Evolutionary conservation across 768 basidiomycete species (phyloP).

Genomic region (Kwoniella europaea): DNA sequence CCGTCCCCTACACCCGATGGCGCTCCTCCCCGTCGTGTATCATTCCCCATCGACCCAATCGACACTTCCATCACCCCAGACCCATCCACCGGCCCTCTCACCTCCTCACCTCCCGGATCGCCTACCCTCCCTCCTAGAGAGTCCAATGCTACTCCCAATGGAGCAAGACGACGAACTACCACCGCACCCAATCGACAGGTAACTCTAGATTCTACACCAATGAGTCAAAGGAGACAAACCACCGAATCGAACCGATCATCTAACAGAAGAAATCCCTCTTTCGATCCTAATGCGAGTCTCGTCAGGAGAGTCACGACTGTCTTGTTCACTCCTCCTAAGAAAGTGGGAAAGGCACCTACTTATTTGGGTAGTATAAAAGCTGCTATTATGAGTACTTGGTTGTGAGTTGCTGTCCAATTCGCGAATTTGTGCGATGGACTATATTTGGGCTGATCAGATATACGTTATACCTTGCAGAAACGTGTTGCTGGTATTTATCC

Average conservation of each 20-base stretch:
- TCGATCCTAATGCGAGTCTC: slow-evolving; percentile 39
- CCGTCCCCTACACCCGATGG: not conserved
- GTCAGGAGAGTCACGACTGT: slow-evolving; percentile 55
- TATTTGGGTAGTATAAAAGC: slow-evolving; percentile 42
- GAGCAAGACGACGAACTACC: slow-evolving; percentile 1
- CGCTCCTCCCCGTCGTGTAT: slow-evolving; percentile 15
- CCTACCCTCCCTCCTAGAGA: slow-evolving; percentile 1
- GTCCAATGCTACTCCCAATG: slow-evolving; percentile 5
- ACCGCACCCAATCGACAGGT: slow-evolving; percentile 5
- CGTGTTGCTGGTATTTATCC: slow-evolving; percentile 63
- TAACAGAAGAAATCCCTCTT: not conserved
- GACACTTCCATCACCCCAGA: not conserved
- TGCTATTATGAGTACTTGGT: slow-evolving; percentile 47
- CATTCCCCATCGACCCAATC: slow-evolving; percentile 4
- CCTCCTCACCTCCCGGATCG: slow-evolving; percentile 18
- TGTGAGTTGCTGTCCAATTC: slow-evolving; percentile 34
- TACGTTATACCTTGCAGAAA: slow-evolving; percentile 59
- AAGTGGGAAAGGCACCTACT: slow-evolving; percentile 48
- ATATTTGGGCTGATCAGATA: slow-evolving; percentile 39
- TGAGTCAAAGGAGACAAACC: slow-evolving; percentile 7
- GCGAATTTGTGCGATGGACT: slow-evolving; percentile 8
- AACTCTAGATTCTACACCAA: slow-evolving; percentile 5
- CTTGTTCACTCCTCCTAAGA: slow-evolving; percentile 52
- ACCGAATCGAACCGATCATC: slow-evolving; percentile 12
- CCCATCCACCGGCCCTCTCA: slow-evolving; percentile 1